A percentile compares a stretch with the other conserved stretches of the same genome.
phyloP scores from a whole-genome alignment of 1,284 basidiomycete genomes.

The Sanghuangporus sanghuang region DNA sequence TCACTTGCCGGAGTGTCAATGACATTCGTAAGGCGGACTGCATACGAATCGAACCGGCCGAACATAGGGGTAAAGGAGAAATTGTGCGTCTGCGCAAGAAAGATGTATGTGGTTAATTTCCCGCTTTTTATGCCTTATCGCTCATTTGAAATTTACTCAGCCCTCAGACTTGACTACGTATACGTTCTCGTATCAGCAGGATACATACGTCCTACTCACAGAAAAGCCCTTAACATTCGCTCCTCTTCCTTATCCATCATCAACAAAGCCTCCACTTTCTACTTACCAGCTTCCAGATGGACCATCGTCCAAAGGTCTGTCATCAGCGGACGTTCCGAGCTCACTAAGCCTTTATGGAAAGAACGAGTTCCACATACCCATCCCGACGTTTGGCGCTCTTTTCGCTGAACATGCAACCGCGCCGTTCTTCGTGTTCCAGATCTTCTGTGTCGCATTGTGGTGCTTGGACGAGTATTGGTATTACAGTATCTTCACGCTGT shows the following conservation, averaged over 20 bases:
- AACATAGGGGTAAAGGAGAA: slow-evolving; percentile 88
- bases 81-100: slow-evolving; percentile 79
- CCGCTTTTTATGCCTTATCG: neutral
- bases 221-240: slow-evolving; percentile 64
- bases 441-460: slow-evolving; percentile 95
- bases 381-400: slow-evolving; percentile 85
- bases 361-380: slow-evolving; percentile 94
- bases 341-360: slow-evolving; percentile 72
- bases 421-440: slow-evolving; percentile 94
- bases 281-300: slow-evolving; percentile 57
- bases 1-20: slow-evolving; percentile 67
- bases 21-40: slow-evolving; percentile 73
- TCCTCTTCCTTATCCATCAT: slow-evolving; percentile 87
- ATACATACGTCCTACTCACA: slow-evolving; percentile 81
- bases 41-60: slow-evolving; percentile 80
- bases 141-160: slow-evolving; percentile 5
- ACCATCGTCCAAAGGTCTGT: slow-evolving; percentile 33
- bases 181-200: slow-evolving; percentile 93
- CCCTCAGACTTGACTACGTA: slow-evolving; percentile 55
- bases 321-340: slow-evolving; percentile 35
- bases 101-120: slow-evolving; percentile 28
- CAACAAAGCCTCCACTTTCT: slow-evolving; percentile 64
- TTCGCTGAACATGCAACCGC: slow-evolving; percentile 91
- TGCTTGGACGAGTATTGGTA: slow-evolving; percentile 98
- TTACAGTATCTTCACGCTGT: slow-evolving; percentile 92